These are phyloP conservation scores for Microcyclospora tardicrescens DNA, from an alignment of 2,329 filamentous ascomycete species.

Conservation along the genomic window DNA sequence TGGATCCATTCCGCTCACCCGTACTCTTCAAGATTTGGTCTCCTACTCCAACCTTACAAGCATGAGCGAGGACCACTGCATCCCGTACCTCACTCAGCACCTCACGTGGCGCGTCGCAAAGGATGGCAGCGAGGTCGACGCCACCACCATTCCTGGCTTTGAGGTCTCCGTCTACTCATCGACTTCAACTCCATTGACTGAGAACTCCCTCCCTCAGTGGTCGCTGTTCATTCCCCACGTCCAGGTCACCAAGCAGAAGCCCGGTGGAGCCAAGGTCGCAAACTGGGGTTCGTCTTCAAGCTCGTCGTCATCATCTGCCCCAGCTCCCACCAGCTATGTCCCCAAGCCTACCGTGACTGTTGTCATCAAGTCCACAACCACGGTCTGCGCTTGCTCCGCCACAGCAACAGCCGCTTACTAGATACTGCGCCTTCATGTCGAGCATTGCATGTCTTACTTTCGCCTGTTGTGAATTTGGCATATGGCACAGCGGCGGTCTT, in stretches of 20 bases:
- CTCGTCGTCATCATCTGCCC: too few relatives aligned
- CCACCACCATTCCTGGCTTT: constrained; percentile 25
- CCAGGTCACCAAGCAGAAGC: constrained; percentile 14
- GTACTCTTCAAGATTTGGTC: constrained; percentile 24
- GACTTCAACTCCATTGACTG: constrained; percentile 16
- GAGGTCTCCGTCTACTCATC: constrained; percentile 27
- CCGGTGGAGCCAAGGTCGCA: constrained; percentile 9
- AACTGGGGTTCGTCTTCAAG: too few relatives aligned
- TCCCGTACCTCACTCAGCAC: constrained; percentile 19
- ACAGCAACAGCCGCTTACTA: too few relatives aligned
- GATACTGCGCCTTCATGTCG: too few relatives aligned
- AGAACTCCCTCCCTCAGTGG: constrained; percentile 11
- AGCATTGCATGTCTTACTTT: too few relatives aligned
- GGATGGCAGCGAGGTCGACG: constrained; percentile 20
- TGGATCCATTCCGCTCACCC: constrained; percentile 33
- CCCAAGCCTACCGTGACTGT: too few relatives aligned
- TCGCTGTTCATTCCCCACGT: constrained; percentile 13
- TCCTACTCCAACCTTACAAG: constrained; percentile 20
- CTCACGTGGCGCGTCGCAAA: constrained; percentile 22
- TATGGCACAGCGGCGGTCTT: too few relatives aligned
- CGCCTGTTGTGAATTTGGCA: too few relatives aligned
- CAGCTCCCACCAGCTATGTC: too few relatives aligned
- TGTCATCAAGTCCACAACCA: too few relatives aligned
- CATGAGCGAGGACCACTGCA: constrained; percentile 14
- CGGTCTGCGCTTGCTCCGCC: too few relatives aligned